Conservation (phyloP, 331 rosid genomes). For the Stylosanthes scabra region DNA sequence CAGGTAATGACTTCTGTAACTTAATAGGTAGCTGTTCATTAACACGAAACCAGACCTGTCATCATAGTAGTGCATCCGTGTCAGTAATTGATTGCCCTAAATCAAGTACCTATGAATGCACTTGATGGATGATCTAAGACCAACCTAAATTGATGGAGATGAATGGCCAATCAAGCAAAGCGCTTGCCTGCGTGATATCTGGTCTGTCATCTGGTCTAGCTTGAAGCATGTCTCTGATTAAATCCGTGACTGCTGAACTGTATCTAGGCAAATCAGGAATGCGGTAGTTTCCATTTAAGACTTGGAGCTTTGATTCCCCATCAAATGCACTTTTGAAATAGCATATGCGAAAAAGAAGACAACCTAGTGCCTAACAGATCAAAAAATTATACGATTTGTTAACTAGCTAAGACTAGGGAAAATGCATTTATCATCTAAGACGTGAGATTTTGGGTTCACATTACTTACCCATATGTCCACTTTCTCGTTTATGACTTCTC, state of each 20-base stretch:
- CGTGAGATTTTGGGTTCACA: conserved; percentile 20
- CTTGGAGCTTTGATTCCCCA: conserved; percentile 98
- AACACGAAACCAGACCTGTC: conserved; percentile 97
- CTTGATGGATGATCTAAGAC: conserved; percentile 86
- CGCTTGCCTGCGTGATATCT: conserved; percentile 99
- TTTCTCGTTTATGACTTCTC: conserved; percentile 85
- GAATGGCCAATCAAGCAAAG: conserved; percentile 99
- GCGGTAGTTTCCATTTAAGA: conserved; percentile 96
- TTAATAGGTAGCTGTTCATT: conserved; percentile 78
- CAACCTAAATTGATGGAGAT: conserved; percentile 99
- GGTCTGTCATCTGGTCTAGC: conserved; percentile 94
- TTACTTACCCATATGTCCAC: conserved; percentile 96
- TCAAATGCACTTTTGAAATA: conserved; percentile 96
- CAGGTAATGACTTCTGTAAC: conserved; percentile 89
- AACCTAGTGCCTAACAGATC: conserved; percentile 89
- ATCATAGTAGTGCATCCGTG: conserved; percentile 35
- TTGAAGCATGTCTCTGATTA: conserved; percentile 95
- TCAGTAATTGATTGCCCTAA: conserved; percentile 54
- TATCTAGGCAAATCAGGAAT: conserved; percentile 86
- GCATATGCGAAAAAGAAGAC: conserved; percentile 96
- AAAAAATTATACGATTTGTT: conserved; percentile 38
- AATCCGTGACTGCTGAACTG: conserved; percentile 65
- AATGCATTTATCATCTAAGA: conserved; percentile 14
- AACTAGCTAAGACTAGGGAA: conserved; percentile 13
- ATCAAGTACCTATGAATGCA: conserved; percentile 60